Percentiles rank a stretch among this genome's conserved stretches.
Conservation (phyloP, 2,329 filamentous ascomycete genomes). For the Fusarium tupiense region DNA sequence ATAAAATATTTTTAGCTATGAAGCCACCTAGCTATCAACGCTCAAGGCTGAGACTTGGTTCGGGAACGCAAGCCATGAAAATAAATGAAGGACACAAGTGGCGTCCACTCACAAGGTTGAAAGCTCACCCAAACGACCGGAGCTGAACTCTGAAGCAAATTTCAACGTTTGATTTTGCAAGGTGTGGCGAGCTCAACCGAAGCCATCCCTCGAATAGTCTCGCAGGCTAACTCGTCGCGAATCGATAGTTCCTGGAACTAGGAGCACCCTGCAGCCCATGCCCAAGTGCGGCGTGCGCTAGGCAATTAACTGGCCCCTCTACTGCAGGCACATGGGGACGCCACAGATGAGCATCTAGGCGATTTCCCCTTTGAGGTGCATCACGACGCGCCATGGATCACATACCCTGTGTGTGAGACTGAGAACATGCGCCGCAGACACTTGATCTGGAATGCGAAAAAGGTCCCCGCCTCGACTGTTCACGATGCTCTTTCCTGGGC, state of each 20-base stretch:
- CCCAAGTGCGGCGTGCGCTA: not conserved
- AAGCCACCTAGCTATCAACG: not conserved
- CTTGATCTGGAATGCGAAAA: conserved; percentile 30
- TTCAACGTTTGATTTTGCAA: conserved; percentile 1
- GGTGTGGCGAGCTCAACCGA: conserved; percentile 23
- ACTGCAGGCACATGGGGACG: conserved; percentile 33
- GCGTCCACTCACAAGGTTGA: conserved; percentile 19
- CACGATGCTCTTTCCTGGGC: conserved; percentile 20
- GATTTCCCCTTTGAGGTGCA: conserved; percentile 18
- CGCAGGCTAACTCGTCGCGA: conserved; percentile 7
- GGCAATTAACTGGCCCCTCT: conserved; percentile 6
- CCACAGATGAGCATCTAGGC: conserved; percentile 12
- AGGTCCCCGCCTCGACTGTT: not conserved
- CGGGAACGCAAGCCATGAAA: not conserved
- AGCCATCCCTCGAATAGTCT: not conserved
- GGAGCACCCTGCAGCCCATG: not conserved
- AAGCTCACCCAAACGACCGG: not conserved
- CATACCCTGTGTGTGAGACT: conserved; percentile 5
- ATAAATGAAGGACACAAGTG: conserved; percentile 16
- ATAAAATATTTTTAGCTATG: conserved; percentile 1
- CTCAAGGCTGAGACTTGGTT: not conserved
- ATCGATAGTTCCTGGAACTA: conserved; percentile 41
- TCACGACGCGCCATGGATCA: conserved; percentile 3
- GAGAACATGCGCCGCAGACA: conserved; percentile 24
- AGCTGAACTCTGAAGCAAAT: conserved; percentile 19